Base-by-base conservation (phyloP, 1,284 basidiomycete genomes). In the Phellinidium pouzarii region DNA sequence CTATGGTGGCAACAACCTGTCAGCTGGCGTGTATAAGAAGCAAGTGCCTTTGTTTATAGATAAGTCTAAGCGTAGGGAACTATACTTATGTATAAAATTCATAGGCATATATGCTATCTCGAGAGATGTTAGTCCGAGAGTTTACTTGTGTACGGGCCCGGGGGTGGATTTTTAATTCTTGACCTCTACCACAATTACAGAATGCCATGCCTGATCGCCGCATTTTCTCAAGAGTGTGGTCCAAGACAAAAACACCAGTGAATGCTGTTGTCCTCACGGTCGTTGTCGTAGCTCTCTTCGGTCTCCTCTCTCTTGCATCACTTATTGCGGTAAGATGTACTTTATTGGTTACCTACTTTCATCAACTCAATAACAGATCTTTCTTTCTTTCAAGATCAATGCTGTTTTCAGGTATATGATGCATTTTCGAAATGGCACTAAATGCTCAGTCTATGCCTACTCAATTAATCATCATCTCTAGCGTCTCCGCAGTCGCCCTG, bases 301-400 rank as follows among this genome's bases (percentile, higher is more conserved):
- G 59, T n/a, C 50, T 64, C 34, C 53, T 63, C 20, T 62, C 57
- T 44, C 58, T 61, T 41, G 61, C 52, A 26, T 58, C 57, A 2
- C 44, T 53, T 22, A 53, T 59, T 23, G 59, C 59, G 3, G 59
- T 60, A 20, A 48, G 58, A 37, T 11, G n/a, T 23, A 17, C 8
- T 11, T 4, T 43, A 37, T 23, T 22, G 14, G 4, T 11, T 43
- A 5, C 17, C 31, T 34, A 34, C 31, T 7, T n/a, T n/a, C n/a
- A n/a, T n/a, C n/a, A n/a, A 11, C 44, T 44, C 50, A 17, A 22
- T n/a, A 27, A n/a, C 44, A 14, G 20, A 20, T 14, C 7, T 48
- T 22, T 38, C 26, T 47, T 36, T 23, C 23, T 22, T 40, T 23
- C 11, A 19, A 59, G 59, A 55, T 58, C n/a, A 60, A 60, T 36